Conservation (phyloP, 345 rosid species). For the Dipteronia sinensis region DNA sequence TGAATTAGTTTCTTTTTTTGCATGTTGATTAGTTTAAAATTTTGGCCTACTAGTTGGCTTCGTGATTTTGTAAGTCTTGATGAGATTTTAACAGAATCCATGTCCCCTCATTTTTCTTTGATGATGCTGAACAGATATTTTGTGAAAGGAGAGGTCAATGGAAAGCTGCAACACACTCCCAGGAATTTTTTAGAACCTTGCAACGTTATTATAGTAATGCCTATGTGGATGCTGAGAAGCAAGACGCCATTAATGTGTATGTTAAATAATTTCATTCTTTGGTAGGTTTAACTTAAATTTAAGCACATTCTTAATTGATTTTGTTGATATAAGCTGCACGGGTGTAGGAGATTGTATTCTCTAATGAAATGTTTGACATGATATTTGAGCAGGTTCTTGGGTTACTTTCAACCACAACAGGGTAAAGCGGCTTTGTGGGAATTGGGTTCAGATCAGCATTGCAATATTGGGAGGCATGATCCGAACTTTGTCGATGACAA, state of each 20-base stretch:
- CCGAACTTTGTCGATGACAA: constrained; percentile 41
- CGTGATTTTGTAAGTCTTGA: neutral
- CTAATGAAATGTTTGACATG: constrained; percentile 15
- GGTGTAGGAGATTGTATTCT: constrained; percentile 8
- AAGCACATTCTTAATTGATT: neutral
- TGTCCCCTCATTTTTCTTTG: constrained; percentile 1
- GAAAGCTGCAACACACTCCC: constrained; percentile 97
- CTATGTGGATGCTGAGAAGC: constrained; percentile 90
- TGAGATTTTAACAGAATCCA: neutral
- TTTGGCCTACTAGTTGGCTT: neutral
- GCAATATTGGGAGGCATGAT: constrained; percentile 50
- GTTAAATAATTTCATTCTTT: constrained; percentile 26
- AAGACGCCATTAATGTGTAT: constrained; percentile 93
- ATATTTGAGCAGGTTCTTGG: constrained; percentile 70
- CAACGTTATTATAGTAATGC: constrained; percentile 96
- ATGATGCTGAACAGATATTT: constrained; percentile 64
- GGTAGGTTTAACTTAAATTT: neutral
- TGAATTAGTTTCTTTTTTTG: neutral
- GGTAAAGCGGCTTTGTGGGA: constrained; percentile 95
- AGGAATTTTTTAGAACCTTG: constrained; percentile 79
- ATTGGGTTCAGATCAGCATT: constrained; percentile 73
- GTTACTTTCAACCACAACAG: constrained; percentile 90
- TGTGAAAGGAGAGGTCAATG: constrained; percentile 97
- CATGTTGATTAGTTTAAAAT: neutral
- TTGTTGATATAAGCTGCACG: neutral